Percentiles rank a stretch among this genome's conserved stretches.
These are phyloP conservation scores for Pseudocercospora macadamiae DNA, from an alignment of 2,329 filamentous ascomycete species.

Conservation along the genomic window DNA sequence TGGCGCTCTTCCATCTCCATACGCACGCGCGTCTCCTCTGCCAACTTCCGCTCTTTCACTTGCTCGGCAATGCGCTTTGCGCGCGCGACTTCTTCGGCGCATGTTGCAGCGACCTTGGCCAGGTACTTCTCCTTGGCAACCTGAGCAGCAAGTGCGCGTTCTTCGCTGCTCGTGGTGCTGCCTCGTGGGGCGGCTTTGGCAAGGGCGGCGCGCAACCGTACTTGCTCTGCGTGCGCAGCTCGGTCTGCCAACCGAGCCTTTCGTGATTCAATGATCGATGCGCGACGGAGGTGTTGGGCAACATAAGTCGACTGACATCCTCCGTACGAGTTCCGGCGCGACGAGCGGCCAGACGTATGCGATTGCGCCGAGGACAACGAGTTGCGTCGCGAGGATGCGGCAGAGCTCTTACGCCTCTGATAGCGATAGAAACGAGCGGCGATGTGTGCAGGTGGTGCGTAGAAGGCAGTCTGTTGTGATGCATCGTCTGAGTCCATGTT, in stretches of 20 bases:
- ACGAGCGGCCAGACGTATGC: constrained; percentile 64
- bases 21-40: constrained; percentile 69
- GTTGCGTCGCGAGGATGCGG: constrained; percentile 77
- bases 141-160: constrained; percentile 75
- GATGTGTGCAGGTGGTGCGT: constrained; percentile 73
- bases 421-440: constrained; percentile 77
- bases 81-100: constrained; percentile 79
- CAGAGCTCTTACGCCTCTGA: constrained; percentile 71
- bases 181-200: constrained; percentile 69
- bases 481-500: constrained; percentile 17
- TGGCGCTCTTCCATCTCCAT: constrained; percentile 78
- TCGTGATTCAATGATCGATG: constrained; percentile 78
- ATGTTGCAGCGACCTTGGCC: constrained; percentile 78
- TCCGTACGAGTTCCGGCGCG: constrained; percentile 43
- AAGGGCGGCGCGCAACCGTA: constrained; percentile 73
- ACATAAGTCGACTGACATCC: constrained; percentile 72
- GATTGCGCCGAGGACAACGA: constrained; percentile 73
- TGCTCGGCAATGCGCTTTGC: constrained; percentile 81
- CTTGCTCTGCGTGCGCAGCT: constrained; percentile 81
- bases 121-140: constrained; percentile 78
- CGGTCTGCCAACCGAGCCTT: constrained; percentile 78
- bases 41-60: constrained; percentile 78
- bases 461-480: constrained; percentile 38
- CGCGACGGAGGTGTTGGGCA: constrained; percentile 76
- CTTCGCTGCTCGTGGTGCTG: constrained; percentile 66